Conservation (phyloP, 352 stramenopile species). For the Phytophthora constricta region DNA sequence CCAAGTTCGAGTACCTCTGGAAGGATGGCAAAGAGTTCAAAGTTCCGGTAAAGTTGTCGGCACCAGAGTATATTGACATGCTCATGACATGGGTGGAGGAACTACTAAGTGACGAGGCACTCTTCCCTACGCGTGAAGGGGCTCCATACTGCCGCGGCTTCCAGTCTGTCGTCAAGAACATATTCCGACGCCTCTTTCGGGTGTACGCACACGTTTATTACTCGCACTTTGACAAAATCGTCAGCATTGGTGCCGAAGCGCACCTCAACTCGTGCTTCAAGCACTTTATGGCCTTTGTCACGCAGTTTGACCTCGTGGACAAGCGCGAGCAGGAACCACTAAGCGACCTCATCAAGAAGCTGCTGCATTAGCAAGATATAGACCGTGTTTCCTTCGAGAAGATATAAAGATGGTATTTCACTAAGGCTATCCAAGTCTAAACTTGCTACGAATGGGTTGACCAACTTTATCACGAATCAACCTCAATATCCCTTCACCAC, state of each 20-base stretch:
- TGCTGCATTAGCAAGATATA: constrained; percentile 72
- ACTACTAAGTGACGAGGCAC: constrained; percentile 78
- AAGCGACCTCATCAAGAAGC: constrained; percentile 94
- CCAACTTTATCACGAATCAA: too few relatives aligned
- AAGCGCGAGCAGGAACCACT: constrained; percentile 95
- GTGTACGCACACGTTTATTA: constrained; percentile 98
- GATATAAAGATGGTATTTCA: too few relatives aligned
- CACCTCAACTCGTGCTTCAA: constrained; percentile 99
- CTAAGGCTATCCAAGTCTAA: too few relatives aligned
- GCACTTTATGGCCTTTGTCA: constrained; percentile 98
- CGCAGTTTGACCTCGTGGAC: constrained; percentile 93
- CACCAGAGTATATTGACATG: constrained; percentile 93
- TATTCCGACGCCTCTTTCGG: constrained; percentile 96
- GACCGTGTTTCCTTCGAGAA: too few relatives aligned
- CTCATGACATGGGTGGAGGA: constrained; percentile 93
- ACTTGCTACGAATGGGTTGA: too few relatives aligned
- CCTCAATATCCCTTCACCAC: too few relatives aligned
- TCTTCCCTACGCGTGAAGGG: constrained; percentile 79
- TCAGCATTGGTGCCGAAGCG: constrained; percentile 93
- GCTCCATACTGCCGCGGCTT: constrained; percentile 87
- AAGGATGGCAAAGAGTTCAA: constrained; percentile 83
- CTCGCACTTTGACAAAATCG: constrained; percentile 96
- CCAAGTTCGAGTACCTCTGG: constrained; percentile 93
- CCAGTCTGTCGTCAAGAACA: constrained; percentile 86
- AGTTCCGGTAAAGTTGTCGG: constrained; percentile 68